Percentiles rank a stretch among this genome's conserved stretches.
These are phyloP conservation scores for Intubia oerlemansii DNA, from an alignment of 2,329 filamentous ascomycete species.

Conservation along the genomic window DNA sequence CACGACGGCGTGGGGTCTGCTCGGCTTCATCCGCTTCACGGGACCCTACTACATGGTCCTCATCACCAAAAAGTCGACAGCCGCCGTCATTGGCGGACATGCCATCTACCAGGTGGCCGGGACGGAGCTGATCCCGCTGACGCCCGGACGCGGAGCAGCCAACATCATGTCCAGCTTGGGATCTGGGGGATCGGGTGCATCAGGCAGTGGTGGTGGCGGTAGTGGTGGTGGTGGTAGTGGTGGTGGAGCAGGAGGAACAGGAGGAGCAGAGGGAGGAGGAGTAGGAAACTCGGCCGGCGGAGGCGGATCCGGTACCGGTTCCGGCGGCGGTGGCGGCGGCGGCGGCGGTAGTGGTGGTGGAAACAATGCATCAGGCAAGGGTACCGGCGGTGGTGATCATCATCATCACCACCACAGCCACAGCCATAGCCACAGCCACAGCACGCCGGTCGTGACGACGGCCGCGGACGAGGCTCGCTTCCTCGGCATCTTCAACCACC, in stretches of 20 bases:
- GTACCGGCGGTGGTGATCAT: slow-evolving; percentile 8
- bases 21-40: slow-evolving; percentile 92
- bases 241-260: background rate
- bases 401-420: too few relatives aligned
- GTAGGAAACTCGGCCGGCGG: too few relatives aligned
- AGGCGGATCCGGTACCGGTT: too few relatives aligned
- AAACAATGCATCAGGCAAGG: slow-evolving; percentile 16
- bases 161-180: background rate
- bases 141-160: slow-evolving; percentile 33
- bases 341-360: background rate
- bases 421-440: slow-evolving; percentile 1
- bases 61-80: slow-evolving; percentile 87
- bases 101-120: slow-evolving; percentile 91
- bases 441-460: slow-evolving; percentile 8
- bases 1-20: slow-evolving; percentile 77
- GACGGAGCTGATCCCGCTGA: slow-evolving; percentile 77
- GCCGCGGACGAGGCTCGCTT: slow-evolving; percentile 84
- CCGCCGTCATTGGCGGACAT: slow-evolving; percentile 88
- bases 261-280: background rate
- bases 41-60: slow-evolving; percentile 93
- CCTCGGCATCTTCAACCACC: slow-evolving; percentile 68
- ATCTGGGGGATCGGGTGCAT: background rate
- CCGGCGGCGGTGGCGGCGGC: too few relatives aligned
- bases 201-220: slow-evolving; percentile 1
- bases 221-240: background rate